These are phyloP conservation scores for Acanthamoeba royreba DNA, from an alignment of 208 protist genomes.

Conservation along the genomic window DNA sequence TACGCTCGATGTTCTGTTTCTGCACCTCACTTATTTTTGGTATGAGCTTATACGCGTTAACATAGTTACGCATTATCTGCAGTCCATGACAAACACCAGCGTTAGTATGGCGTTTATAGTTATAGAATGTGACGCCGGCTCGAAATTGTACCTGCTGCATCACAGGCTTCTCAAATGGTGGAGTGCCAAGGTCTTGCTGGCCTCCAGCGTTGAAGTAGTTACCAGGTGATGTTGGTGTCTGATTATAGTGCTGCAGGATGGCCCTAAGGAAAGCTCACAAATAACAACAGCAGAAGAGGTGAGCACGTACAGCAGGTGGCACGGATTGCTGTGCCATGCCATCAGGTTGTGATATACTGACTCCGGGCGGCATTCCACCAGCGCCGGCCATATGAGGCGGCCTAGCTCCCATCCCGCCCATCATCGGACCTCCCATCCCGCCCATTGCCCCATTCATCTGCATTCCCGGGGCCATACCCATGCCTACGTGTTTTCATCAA, in stretches of 20 bases:
- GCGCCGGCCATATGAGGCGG: neutral
- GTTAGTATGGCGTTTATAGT: neutral
- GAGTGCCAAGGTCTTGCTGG: neutral
- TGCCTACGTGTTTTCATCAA: neutral
- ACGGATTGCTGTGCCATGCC: neutral
- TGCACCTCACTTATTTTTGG: neutral
- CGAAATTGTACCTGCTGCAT: neutral
- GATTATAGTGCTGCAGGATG: neutral
- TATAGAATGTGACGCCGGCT: neutral
- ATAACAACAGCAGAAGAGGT: neutral
- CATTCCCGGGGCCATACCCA: neutral
- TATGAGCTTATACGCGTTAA: conserved; percentile 8
- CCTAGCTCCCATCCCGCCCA: too few species aligned
- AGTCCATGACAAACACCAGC: neutral
- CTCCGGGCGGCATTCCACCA: neutral
- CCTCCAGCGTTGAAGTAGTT: neutral
- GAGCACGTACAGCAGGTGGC: neutral
- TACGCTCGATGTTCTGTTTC: neutral
- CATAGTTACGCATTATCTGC: conserved; percentile 8
- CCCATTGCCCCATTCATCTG: neutral
- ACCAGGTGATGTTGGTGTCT: neutral
- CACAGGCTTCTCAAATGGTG: neutral
- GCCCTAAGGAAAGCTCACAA: neutral
- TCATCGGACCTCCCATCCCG: neutral
- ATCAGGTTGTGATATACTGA: neutral